These are phyloP conservation scores for Lecanicillium sp. DNA, from an alignment of 2,329 filamentous ascomycete genomes.

Conservation along the genomic window DNA sequence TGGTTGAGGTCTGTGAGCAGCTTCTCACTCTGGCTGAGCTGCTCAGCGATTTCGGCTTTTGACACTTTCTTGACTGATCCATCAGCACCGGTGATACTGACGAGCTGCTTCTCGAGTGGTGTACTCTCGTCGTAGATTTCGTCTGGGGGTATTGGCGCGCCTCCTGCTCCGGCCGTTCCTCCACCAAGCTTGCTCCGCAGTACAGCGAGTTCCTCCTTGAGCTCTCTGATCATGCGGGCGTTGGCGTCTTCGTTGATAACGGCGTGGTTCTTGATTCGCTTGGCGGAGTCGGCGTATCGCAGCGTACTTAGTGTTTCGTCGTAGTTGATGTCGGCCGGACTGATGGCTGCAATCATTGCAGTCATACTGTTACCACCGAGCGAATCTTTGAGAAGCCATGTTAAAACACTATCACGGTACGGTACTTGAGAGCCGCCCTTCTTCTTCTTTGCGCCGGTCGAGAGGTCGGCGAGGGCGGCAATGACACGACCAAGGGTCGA, in stretches of 20 bases:
- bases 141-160: constrained; percentile 52
- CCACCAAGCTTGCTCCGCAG: constrained; percentile 79
- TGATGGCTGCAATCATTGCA: constrained; percentile 98
- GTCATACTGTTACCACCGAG: constrained; percentile 98
- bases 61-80: constrained; percentile 90
- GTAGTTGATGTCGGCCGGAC: constrained; percentile 97
- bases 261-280: constrained; percentile 99
- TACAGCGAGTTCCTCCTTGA: constrained; percentile 88
- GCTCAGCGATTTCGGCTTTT: constrained; percentile 96
- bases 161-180: constrained; percentile 40
- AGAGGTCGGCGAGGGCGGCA: constrained; percentile 86
- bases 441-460: constrained; percentile 76
- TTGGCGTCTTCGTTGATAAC: constrained; percentile 99
- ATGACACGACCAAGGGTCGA: constrained; percentile 97
- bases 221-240: constrained; percentile 94
- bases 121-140: constrained; percentile 90
- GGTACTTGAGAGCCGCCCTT: constrained; percentile 69
- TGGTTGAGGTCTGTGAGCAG: constrained; percentile 93
- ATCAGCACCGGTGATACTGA: constrained; percentile 83
- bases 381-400: constrained; percentile 95
- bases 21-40: constrained; percentile 93
- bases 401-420: constrained; percentile 93
- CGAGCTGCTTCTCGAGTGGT: constrained; percentile 90
- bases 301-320: constrained; percentile 95
- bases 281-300: constrained; percentile 93